A percentile compares a stretch with the other conserved stretches of the same genome.
Conservation (phyloP, 768 basidiomycete genomes). For the Favolaschia claudopus region DNA sequence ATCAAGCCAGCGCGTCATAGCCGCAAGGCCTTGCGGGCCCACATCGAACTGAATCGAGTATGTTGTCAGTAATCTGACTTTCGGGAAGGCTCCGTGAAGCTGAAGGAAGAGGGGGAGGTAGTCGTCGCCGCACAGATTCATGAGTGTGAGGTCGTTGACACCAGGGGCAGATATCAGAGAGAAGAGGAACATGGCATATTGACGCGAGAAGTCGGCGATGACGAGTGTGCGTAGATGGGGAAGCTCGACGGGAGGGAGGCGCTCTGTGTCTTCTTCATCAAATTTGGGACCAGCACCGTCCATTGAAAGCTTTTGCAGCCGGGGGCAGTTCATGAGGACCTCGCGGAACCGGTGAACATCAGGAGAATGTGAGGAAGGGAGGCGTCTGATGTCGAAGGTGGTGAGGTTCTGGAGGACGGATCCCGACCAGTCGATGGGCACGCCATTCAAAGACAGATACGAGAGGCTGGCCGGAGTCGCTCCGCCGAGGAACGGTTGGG, state of each 20-base stretch:
- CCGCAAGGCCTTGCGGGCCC: conserved; percentile 29
- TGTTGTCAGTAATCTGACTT: conserved; percentile 62
- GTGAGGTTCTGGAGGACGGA: conserved; percentile 61
- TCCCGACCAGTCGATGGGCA: conserved; percentile 66
- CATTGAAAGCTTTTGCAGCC: conserved; percentile 61
- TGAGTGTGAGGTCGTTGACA: conserved; percentile 63
- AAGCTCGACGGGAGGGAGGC: conserved; percentile 51
- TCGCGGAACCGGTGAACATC: conserved; percentile 57
- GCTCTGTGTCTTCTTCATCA: conserved; percentile 28
- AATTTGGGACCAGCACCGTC: conserved; percentile 68
- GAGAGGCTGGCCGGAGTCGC: conserved; percentile 51
- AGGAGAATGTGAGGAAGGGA: conserved; percentile 62
- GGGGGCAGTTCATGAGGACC: conserved; percentile 57
- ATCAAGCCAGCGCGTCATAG: conserved; percentile 58
- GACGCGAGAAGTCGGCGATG: conserved; percentile 61
- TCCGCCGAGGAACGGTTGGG: conserved; percentile 59
- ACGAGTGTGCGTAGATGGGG: conserved; percentile 58
- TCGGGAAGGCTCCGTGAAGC: conserved; percentile 57
- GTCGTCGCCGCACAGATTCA: conserved; percentile 59
- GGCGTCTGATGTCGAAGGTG: conserved; percentile 69
- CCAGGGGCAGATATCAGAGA: conserved; percentile 63
- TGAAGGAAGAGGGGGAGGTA: conserved; percentile 55
- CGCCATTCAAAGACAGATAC: conserved; percentile 62
- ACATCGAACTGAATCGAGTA: conserved; percentile 50
- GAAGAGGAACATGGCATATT: conserved; percentile 56